A percentile compares a stretch with the other conserved stretches of the same genome.
These are phyloP conservation scores for Trichoderma afroharzianum DNA, from an alignment of 2,329 filamentous ascomycete species.

Conservation along the genomic window DNA sequence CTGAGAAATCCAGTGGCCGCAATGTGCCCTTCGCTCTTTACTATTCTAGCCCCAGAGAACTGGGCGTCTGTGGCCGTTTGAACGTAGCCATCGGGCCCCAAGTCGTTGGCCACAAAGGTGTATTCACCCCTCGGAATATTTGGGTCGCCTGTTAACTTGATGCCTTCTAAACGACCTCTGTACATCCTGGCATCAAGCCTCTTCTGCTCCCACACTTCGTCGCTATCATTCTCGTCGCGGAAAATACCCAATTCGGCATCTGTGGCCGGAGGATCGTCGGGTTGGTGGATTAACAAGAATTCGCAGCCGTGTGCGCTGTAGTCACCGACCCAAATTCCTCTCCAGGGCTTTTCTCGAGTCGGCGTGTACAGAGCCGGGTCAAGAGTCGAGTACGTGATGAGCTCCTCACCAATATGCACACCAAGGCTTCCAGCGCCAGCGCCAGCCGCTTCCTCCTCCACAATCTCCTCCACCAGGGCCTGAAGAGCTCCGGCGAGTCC, in stretches of 20 bases:
- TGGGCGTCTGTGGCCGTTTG: slow-evolving; percentile 60
- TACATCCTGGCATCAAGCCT: slow-evolving; percentile 50
- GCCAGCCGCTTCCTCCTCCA: slow-evolving; percentile 14
- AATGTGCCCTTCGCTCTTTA: slow-evolving; percentile 73
- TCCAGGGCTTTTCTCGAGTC: slow-evolving; percentile 73
- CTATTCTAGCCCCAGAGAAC: slow-evolving; percentile 71
- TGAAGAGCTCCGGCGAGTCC: slow-evolving; percentile 24
- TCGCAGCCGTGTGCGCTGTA: slow-evolving; percentile 87
- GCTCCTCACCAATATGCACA: slow-evolving; percentile 50
- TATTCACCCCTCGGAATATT: slow-evolving; percentile 85
- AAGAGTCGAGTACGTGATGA: slow-evolving; percentile 67
- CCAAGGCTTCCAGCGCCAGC: slow-evolving; percentile 29
- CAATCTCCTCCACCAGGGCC: slow-evolving; percentile 14
- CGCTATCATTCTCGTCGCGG: slow-evolving; percentile 40
- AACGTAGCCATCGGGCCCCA: slow-evolving; percentile 64
- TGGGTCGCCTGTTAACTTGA: slow-evolving; percentile 88
- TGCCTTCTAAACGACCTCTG: slow-evolving; percentile 68
- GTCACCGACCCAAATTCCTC: slow-evolving; percentile 90
- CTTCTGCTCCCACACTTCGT: slow-evolving; percentile 44
- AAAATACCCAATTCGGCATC: slow-evolving; percentile 41
- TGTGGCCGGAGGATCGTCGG: slow-evolving; percentile 42
- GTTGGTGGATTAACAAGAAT: slow-evolving; percentile 78
- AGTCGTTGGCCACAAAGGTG: slow-evolving; percentile 75
- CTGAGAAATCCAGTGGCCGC: slow-evolving; percentile 67
- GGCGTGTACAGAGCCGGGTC: slow-evolving; percentile 74